Evolutionary conservation across 805 yeast genomes (phyloP).

Genomic region (Candida xyloterini): DNA sequence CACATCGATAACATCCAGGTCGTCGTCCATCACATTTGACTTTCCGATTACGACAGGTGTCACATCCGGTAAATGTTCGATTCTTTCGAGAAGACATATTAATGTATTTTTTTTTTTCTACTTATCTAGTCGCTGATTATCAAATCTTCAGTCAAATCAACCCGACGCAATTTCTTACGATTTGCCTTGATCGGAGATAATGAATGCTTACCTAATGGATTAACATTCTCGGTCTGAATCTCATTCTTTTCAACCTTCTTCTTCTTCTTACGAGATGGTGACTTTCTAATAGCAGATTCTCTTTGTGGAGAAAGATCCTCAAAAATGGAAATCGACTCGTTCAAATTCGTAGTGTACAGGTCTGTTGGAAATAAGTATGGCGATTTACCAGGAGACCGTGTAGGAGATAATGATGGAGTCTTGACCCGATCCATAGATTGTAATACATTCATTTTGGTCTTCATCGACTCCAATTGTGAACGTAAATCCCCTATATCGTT

Average conservation of each 20-base stretch:
- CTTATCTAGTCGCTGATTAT: constrained; percentile 15
- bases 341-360: constrained; percentile 5
- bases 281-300: constrained; percentile 8
- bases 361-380: constrained; percentile 9
- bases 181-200: constrained; percentile 16
- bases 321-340: constrained; percentile 14
- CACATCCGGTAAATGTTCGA: constrained; percentile 48
- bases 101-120: too few species aligned
- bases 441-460: constrained; percentile 17
- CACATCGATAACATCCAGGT: constrained; percentile 48
- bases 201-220: constrained; percentile 13
- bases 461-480: constrained; percentile 18
- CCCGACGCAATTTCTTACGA: constrained; percentile 20
- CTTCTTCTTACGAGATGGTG: constrained; percentile 10
- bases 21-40: constrained; percentile 50
- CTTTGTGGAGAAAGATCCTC: constrained; percentile 13
- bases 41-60: constrained; percentile 52
- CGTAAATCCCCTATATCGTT: constrained; percentile 15
- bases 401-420: constrained; percentile 14
- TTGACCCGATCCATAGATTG: constrained; percentile 14
- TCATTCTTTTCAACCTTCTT: constrained; percentile 6
- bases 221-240: constrained; percentile 2
- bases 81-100: constrained; percentile 9
- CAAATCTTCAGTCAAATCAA: constrained; percentile 18
- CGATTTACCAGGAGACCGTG: constrained; percentile 12